Conservation (phyloP, 1,284 basidiomycete species). For the Sanguinoderma infundibulare region DNA sequence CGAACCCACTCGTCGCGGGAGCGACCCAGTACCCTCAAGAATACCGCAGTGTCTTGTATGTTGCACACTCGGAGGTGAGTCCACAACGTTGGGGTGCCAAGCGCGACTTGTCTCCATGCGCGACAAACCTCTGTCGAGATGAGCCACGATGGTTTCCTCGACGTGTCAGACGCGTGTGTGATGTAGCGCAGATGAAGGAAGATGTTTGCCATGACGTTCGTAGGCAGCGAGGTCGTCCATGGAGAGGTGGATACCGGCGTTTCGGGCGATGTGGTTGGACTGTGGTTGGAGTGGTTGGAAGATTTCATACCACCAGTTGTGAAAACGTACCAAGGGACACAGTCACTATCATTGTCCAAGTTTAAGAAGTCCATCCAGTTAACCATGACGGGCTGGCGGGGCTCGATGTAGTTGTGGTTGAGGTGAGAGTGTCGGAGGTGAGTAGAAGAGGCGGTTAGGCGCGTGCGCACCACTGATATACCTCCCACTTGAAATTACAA, state of each 20-base stretch:
- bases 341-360: too few species aligned
- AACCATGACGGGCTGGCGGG: too few species aligned
- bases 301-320: too few species aligned
- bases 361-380: too few species aligned
- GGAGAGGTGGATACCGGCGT: not conserved
- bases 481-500: too few species aligned
- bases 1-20: not conserved
- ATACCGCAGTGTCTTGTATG: not conserved
- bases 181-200: not conserved
- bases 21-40: not conserved
- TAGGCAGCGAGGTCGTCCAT: not conserved
- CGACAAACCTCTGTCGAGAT: not conserved
- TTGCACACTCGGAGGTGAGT: not conserved
- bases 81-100: not conserved
- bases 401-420: too few species aligned
- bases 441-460: too few species aligned
- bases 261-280: not conserved
- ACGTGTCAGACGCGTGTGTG: not conserved
- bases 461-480: too few species aligned
- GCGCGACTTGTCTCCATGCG: not conserved
- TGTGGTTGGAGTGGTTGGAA: not conserved
- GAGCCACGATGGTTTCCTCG: not conserved
- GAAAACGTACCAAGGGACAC: too few species aligned
- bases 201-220: not conserved
- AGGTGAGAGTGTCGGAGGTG: too few species aligned